Base-by-base conservation (phyloP, 2,329 filamentous ascomycete genomes). In the Hypoxylon sp. region DNA sequence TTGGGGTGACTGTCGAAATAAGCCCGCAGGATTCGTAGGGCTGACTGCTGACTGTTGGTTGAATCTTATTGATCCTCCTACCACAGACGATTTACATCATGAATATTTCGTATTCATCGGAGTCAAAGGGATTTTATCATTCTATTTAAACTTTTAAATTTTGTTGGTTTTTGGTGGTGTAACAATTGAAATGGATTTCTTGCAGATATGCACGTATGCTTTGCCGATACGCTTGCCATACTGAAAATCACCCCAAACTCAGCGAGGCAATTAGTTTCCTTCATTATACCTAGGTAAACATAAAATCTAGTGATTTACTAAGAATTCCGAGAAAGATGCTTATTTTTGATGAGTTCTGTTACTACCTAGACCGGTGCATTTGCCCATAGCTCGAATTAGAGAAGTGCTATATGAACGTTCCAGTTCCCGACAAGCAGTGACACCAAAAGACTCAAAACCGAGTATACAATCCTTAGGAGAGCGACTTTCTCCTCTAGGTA, bases 1-100 rank as follows among this genome's bases (percentile, higher is more conserved):
- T 62, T 50, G 28, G 50, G 30, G 30, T 17, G 30, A 68, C 53
- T 25, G 62, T 60, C 25, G 14, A 65, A 65, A 65, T 68, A 68
- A 68, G 53, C 48, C 55, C 34, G 49, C 21, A 34, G 36, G 56
- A 43, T 36, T 34, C n/a, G 23, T 23, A 23, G 25, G n/a, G n/a
- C 10, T 41, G 41, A 41, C 28, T 52, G 48, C 46, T 49, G 36
- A 45, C 53, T 51, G 28, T 41, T 50, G 36, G 43, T 17, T 10
- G 14, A n/a, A 2, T n/a, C 49, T 17, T 34, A 21, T n/a, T n/a
- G n/a, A n/a, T 25, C 11, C 23, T 21, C 19, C 25, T 9, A 14
- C 9, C 23, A 9, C 32, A 45, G 23, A 45, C 32, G 10, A 25
- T 34, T 19, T 4, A n/a, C 21, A 43, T 21, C 21, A 7, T 3